Evolutionary conservation across 2,329 filamentous ascomycete species (phyloP).

Genomic region (Colletotrichum costaricense): DNA sequence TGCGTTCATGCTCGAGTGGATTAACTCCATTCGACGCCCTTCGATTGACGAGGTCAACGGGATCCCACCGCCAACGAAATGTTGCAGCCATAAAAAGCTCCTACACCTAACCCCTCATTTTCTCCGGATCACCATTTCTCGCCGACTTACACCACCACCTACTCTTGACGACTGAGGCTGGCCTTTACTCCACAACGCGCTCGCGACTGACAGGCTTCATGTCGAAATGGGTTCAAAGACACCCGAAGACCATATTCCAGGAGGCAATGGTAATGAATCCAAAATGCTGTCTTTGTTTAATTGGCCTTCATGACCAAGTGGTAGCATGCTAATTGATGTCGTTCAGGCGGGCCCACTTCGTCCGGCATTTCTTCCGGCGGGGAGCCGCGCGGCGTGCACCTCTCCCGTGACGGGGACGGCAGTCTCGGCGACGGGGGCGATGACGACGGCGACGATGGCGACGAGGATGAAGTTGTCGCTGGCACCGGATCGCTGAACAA

Average conservation of each 20-base stretch:
- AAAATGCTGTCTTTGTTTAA: no score
- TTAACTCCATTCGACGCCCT: not conserved
- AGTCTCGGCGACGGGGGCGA: conserved; percentile 48
- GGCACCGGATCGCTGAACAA: not conserved
- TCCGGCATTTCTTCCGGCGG: conserved; percentile 45
- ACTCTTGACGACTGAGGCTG: not conserved
- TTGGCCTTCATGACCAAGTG: no score
- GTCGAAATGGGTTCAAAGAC: conserved; percentile 53
- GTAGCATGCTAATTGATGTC: conserved; percentile 35
- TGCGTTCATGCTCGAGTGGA: not conserved
- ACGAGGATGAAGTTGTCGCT: conserved; percentile 18
- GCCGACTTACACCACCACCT: not conserved
- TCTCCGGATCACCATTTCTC: not conserved
- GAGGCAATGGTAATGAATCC: conserved; percentile 44
- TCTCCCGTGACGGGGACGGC: conserved; percentile 55
- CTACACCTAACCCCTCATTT: not conserved
- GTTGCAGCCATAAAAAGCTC: not conserved
- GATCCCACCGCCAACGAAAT: not conserved
- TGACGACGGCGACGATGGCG: conserved; percentile 44
- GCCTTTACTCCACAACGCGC: not conserved
- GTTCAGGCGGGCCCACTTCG: conserved; percentile 36
- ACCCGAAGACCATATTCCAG: conserved; percentile 48
- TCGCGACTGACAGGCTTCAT: conserved; percentile 6
- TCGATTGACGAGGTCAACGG: not conserved
- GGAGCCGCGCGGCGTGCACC: conserved; percentile 53